Evolutionary conservation across 73 alveolate genomes (phyloP).

Genomic region (Paramecium octaurelia): DNA sequence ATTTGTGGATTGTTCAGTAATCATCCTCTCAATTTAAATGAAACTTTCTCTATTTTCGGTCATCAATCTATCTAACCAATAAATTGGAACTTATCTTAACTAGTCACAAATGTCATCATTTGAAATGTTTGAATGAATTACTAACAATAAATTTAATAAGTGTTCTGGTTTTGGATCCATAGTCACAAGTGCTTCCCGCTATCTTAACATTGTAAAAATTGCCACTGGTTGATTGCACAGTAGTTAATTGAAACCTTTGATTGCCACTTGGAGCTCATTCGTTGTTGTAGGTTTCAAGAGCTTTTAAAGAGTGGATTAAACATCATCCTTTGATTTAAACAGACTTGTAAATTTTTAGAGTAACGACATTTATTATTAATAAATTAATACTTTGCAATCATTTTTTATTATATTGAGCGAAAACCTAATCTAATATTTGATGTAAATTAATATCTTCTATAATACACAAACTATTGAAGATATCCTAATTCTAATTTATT

Average conservation of each 20-base stretch:
- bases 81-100: slow-evolving; percentile 30
- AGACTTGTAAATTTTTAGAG: not conserved
- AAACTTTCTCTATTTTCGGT: slow-evolving; percentile 42
- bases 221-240: not conserved
- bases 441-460: not conserved
- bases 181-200: not conserved
- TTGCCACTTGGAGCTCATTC: not conserved
- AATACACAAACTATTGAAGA: not conserved
- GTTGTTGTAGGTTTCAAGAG: not conserved
- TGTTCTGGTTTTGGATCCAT: not conserved
- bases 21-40: slow-evolving; percentile 15
- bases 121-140: not conserved
- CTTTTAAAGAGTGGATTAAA: not conserved
- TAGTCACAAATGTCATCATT: slow-evolving; percentile 20
- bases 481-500: not conserved
- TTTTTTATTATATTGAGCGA: not conserved
- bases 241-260: not conserved
- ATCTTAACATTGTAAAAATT: not conserved
- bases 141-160: slow-evolving; percentile 18
- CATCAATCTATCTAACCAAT: slow-evolving; percentile 17
- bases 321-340: not conserved
- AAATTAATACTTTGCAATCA: not conserved
- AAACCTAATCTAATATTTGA: not conserved
- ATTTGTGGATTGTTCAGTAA: not conserved
- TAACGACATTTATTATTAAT: slow-evolving; percentile 39